Conservation (phyloP, 2,329 filamentous ascomycete species). For the Acarospora socialis region DNA sequence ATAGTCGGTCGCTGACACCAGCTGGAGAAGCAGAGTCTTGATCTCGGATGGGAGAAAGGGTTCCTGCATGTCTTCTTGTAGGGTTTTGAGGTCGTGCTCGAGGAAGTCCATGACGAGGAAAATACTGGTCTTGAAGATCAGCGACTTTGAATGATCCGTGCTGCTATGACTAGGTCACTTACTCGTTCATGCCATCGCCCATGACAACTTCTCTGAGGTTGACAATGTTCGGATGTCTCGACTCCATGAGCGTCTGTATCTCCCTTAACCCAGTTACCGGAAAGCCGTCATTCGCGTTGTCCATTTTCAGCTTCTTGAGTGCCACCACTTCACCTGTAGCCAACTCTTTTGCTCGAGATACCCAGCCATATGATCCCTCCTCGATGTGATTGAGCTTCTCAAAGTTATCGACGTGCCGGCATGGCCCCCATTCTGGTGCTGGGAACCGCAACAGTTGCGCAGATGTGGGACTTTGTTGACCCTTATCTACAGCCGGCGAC, state of each 20-base stretch:
- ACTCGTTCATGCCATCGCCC: constrained; percentile 48
- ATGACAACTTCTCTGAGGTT: constrained; percentile 70
- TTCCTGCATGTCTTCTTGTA: constrained; percentile 87
- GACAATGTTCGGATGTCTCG: constrained; percentile 71
- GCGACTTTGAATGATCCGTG: constrained; percentile 3
- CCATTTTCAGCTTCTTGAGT: constrained; percentile 85
- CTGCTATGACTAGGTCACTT: constrained; percentile 17
- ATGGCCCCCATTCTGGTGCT: constrained; percentile 51
- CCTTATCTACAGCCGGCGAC: constrained; percentile 33
- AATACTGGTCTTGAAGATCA: constrained; percentile 41
- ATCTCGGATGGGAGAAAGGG: constrained; percentile 85
- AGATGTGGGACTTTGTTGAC: constrained; percentile 15
- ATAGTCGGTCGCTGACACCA: constrained; percentile 66
- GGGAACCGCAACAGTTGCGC: constrained; percentile 54
- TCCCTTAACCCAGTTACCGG: constrained; percentile 87
- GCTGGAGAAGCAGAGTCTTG: constrained; percentile 77
- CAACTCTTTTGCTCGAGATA: constrained; percentile 66
- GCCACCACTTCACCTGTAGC: constrained; percentile 70
- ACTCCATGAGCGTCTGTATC: constrained; percentile 78
- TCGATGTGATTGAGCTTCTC: constrained; percentile 93
- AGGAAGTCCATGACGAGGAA: constrained; percentile 95
- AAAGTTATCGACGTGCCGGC: constrained; percentile 71
- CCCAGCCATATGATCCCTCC: constrained; percentile 91
- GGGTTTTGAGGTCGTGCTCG: constrained; percentile 87
- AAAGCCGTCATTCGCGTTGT: constrained; percentile 63